A percentile compares a stretch with the other conserved stretches of the same genome.
phyloP scores from a whole-genome alignment of 2,329 filamentous ascomycete genomes.

The Hymenoscyphus repandus region DNA sequence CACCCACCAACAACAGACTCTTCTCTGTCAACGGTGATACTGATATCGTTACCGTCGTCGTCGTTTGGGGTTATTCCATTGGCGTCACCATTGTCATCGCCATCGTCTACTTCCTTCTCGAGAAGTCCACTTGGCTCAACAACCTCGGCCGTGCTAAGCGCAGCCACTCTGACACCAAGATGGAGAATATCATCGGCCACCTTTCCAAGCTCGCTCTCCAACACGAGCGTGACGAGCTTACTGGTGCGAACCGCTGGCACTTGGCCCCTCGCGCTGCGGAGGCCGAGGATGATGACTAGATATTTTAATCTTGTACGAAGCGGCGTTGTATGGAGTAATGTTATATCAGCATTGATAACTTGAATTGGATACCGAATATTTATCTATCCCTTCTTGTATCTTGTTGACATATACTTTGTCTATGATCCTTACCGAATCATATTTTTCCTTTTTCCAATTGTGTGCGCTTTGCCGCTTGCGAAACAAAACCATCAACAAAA shows the following conservation, averaged over 20 bases:
- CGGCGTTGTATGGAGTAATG: too few species aligned
- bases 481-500: too few species aligned
- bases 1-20: constrained; percentile 33
- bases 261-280: constrained; percentile 26
- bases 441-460: too few species aligned
- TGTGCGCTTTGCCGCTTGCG: too few species aligned
- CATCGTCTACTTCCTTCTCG: constrained; percentile 59
- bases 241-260: constrained; percentile 29
- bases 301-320: neutral
- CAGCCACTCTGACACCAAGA: constrained; percentile 54
- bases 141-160: constrained; percentile 60
- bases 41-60: constrained; percentile 55
- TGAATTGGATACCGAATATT: too few species aligned
- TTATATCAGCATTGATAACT: too few species aligned
- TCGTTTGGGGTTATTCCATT: constrained; percentile 62
- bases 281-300: constrained; percentile 32
- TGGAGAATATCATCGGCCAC: constrained; percentile 62
- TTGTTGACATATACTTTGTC: too few species aligned
- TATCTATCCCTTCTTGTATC: too few species aligned
- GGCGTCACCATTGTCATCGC: constrained; percentile 61
- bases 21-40: constrained; percentile 38
- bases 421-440: too few species aligned
- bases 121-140: constrained; percentile 52
- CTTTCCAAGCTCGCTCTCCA: constrained; percentile 59
- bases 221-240: constrained; percentile 46